Conservation (phyloP, 331 rosid species). For the Arachis monticola region DNA sequence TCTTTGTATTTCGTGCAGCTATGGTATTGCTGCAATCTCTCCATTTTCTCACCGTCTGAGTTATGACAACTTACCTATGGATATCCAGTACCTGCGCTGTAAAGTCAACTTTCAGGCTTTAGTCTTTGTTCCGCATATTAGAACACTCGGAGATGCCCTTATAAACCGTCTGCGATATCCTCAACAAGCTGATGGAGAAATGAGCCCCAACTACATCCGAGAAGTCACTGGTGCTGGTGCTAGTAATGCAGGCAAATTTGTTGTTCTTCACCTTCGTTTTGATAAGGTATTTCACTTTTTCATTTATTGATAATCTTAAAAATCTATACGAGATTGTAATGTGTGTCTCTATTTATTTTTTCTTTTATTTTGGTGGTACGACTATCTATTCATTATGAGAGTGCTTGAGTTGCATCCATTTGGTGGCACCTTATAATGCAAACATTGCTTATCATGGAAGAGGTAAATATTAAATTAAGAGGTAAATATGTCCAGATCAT, state of each 20-base stretch:
- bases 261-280: slow-evolving; percentile 84
- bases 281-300: slow-evolving; percentile 67
- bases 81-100: slow-evolving; percentile 79
- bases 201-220: slow-evolving; percentile 51
- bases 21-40: slow-evolving; percentile 84
- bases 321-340: neutral
- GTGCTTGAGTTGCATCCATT: neutral
- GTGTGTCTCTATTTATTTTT: neutral
- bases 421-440: neutral
- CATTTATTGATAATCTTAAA: neutral
- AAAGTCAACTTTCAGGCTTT: slow-evolving; percentile 91
- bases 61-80: slow-evolving; percentile 83
- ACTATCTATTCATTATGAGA: neutral
- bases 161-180: slow-evolving; percentile 73
- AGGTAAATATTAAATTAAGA: neutral
- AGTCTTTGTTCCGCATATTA: slow-evolving; percentile 79
- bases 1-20: slow-evolving; percentile 50
- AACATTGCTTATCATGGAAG: slow-evolving; percentile 1
- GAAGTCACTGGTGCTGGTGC: slow-evolving; percentile 50
- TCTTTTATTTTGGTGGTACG: slow-evolving; percentile 6
- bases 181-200: slow-evolving; percentile 43
- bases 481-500: neutral
- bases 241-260: slow-evolving; percentile 66
- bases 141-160: slow-evolving; percentile 83
- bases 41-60: slow-evolving; percentile 92